Conservation (phyloP, 257 asterid genomes). For the Salvia splendens region DNA sequence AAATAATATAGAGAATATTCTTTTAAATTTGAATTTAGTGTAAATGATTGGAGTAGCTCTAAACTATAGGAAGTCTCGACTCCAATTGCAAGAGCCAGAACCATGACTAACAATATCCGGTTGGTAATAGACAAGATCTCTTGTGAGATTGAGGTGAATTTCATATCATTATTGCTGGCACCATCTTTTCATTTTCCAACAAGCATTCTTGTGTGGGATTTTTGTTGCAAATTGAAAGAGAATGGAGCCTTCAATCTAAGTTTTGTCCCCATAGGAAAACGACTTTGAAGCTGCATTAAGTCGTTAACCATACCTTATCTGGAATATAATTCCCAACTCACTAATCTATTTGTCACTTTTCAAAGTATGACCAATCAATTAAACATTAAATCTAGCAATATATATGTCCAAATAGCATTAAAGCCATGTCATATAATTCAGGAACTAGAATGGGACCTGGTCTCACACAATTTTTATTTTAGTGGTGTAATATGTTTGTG, state of each 20-base stretch:
- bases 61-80: no score
- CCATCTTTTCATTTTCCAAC: slow-evolving; percentile 35
- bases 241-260: slow-evolving; percentile 44
- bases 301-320: slow-evolving; percentile 30
- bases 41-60: no score
- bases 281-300: slow-evolving; percentile 33
- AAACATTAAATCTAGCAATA: background rate
- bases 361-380: slow-evolving; percentile 9
- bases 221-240: slow-evolving; percentile 35
- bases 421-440: slow-evolving; percentile 36
- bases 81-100: background rate
- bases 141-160: background rate
- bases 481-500: slow-evolving; percentile 17
- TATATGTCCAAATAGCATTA: slow-evolving; percentile 20
- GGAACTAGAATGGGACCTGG: slow-evolving; percentile 38
- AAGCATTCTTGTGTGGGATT: slow-evolving; percentile 34
- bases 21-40: background rate
- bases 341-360: slow-evolving; percentile 25
- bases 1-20: no score
- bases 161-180: background rate
- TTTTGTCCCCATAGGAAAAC: slow-evolving; percentile 47
- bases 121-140: background rate
- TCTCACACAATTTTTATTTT: background rate
- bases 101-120: background rate
- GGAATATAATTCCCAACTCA: slow-evolving; percentile 20